Evolutionary conservation across 2,329 filamentous ascomycete species (phyloP), one percentile per base, ranked within the genome.

Genomic region (Delphinella strobiligena): DNA sequence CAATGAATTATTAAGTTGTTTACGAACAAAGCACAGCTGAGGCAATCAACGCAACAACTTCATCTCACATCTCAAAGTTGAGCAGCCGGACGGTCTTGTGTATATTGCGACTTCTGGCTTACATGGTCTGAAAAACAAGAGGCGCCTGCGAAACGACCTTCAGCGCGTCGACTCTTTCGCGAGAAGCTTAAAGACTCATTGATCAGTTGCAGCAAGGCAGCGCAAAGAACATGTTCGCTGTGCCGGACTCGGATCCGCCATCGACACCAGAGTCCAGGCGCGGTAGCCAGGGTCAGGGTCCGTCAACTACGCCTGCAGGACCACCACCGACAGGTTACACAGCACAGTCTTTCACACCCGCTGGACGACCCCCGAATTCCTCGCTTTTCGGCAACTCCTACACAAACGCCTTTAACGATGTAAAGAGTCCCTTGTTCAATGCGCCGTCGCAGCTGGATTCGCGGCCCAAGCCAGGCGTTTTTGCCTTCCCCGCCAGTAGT

Each of bases 241-340:
- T 47, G 29, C 45, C 45, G 8, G 38, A 40, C 18, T 38, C 36
- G 12, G 36, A 38, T 19, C 36, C 36, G 15, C 41, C 41, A 7
- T 43, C 41, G 19, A 47, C 45, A 19, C 45, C 45, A 17, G 40
- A 43, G 35, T 44, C 45, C 18, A 36, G 45, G 22, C 42, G 42
- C 37, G 33, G 27, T 11, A 29, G 22, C 19, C 38, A 42, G 31
- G 36, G 39, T 30, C 39, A 42, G 16, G 37, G 40, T 19, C 54
- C 54, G 10, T 60, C 58, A 7, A 61, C 59, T 11, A 61, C 59
- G 16, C 59, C 59, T 14, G 51, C 54, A 24, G 55, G 53, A 4
- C 49, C 54, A 31, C 56, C 58, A 15, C 57, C 58, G 4, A 51
- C 52, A 5, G 50, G 52, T 31, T 51, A 55, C 32, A 55, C 52